A percentile compares a stretch with the other conserved stretches of the same genome.
These are phyloP conservation scores for Phytophthora vignae DNA, from an alignment of 352 stramenopile genomes.

Conservation along the genomic window DNA sequence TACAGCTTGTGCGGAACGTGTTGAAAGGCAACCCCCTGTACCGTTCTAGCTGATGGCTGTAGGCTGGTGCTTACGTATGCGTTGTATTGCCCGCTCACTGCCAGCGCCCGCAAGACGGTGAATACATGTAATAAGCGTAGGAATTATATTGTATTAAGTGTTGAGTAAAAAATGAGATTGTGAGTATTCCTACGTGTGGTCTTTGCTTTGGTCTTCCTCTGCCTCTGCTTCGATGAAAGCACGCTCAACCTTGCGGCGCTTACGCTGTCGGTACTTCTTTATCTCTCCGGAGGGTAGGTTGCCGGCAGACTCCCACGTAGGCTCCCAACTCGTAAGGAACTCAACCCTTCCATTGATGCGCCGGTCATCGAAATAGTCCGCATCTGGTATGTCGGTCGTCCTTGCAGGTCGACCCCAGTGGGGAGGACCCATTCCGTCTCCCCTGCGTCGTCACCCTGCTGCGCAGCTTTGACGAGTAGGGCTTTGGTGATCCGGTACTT, in stretches of 20 bases:
- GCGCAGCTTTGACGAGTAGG: too few relatives aligned
- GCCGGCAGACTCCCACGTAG: too few relatives aligned
- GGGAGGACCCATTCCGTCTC: too few relatives aligned
- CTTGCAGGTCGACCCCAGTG: too few relatives aligned
- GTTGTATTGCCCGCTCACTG: not conserved
- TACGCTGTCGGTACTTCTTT: too few relatives aligned
- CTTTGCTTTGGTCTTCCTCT: not conserved
- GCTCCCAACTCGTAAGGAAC: too few relatives aligned
- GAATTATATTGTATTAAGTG: not conserved
- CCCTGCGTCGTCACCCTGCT: too few relatives aligned
- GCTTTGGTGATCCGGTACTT: too few relatives aligned
- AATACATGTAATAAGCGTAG: not conserved
- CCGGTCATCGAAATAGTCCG: not conserved
- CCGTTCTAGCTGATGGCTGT: not conserved
- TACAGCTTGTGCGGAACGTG: not conserved
- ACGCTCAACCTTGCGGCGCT: too few relatives aligned
- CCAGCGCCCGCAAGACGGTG: not conserved
- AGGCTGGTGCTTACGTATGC: not conserved
- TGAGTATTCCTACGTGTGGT: not conserved
- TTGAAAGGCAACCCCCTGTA: conserved; percentile 1
- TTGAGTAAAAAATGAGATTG: not conserved
- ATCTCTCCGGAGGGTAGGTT: too few relatives aligned
- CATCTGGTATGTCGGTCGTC: conserved; percentile 13
- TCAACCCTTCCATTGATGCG: not conserved
- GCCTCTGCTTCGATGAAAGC: too few relatives aligned